Percentiles rank a stretch among this genome's conserved stretches.
phyloP scores from a whole-genome alignment of 805 yeast species.

The Wickerhamomyces chaumierensis region DNA sequence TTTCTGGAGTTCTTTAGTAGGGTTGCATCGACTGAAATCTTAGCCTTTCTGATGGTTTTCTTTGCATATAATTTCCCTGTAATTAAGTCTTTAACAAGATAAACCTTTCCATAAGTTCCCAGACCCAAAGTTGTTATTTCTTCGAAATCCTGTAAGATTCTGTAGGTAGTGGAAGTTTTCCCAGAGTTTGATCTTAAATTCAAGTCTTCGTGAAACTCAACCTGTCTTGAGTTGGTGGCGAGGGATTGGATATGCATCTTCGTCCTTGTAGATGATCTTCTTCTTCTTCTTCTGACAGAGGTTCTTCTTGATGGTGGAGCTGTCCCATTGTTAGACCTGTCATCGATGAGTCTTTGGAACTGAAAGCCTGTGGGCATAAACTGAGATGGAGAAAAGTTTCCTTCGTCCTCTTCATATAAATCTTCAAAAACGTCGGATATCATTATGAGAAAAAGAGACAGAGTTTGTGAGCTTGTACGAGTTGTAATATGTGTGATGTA shows the following conservation, averaged over 20 bases:
- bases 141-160: conserved; percentile 42
- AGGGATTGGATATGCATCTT: conserved; percentile 5
- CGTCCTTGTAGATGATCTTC: conserved; percentile 7
- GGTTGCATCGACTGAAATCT: conserved; percentile 43
- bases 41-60: conserved; percentile 75
- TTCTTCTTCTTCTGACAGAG: conserved; percentile 2
- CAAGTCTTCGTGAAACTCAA: conserved; percentile 1
- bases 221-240: conserved; percentile 3
- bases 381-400: not conserved
- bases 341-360: not conserved
- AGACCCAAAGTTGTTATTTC: conserved; percentile 67
- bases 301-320: not conserved
- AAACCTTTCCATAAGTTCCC: conserved; percentile 83
- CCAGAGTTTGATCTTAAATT: not conserved
- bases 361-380: not conserved
- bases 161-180: not conserved
- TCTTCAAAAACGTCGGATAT: not conserved
- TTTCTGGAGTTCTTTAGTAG: conserved; percentile 64
- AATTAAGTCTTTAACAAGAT: conserved; percentile 55
- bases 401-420: not conserved
- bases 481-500: too few relatives aligned
- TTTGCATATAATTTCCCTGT: conserved; percentile 69
- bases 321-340: not conserved
- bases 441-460: too few relatives aligned
- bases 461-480: too few relatives aligned